Evolutionary conservation across 1,284 basidiomycete species (phyloP).

Genomic region (Ustilago trichophora): DNA sequence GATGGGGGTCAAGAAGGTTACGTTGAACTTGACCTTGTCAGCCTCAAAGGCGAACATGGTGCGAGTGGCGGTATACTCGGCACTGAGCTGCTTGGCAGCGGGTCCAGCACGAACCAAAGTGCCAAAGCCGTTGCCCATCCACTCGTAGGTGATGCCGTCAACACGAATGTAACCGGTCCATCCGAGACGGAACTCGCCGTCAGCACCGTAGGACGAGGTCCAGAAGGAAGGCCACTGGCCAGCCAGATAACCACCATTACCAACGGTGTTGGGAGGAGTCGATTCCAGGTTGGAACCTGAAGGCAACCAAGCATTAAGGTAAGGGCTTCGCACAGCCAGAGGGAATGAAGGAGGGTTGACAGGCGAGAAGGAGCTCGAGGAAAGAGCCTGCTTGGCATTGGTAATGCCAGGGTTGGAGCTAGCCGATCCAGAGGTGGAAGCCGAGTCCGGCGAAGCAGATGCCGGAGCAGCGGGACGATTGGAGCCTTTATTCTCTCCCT

Average conservation of each 20-base stretch:
- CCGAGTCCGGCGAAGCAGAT: constrained; percentile 9
- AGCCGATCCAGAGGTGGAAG: constrained; percentile 13
- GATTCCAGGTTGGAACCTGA: constrained; percentile 43
- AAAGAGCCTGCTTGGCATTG: constrained; percentile 27
- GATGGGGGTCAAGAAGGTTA: constrained; percentile 63
- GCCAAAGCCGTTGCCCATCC: constrained; percentile 63
- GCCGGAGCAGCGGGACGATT: constrained; percentile 4
- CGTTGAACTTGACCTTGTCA: constrained; percentile 57
- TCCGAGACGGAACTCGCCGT: constrained; percentile 58
- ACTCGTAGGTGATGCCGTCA: constrained; percentile 58
- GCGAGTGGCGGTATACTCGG: constrained; percentile 61
- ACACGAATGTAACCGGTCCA: constrained; percentile 59
- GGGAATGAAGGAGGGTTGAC: constrained; percentile 61
- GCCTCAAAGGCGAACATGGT: constrained; percentile 62
- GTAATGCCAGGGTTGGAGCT: constrained; percentile 34
- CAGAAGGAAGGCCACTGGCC: constrained; percentile 59
- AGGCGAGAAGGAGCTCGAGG: constrained; percentile 53
- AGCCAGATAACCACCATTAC: constrained; percentile 59
- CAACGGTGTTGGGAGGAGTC: constrained; percentile 57
- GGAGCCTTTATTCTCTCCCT: not conserved
- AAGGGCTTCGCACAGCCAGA: constrained; percentile 56
- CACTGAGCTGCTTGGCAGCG: constrained; percentile 55
- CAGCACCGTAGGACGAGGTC: constrained; percentile 61
- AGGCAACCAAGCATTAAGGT: constrained; percentile 59
- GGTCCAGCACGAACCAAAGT: constrained; percentile 49